Percentiles rank a stretch among this genome's conserved stretches.
phyloP scores from a whole-genome alignment of 2,329 filamentous ascomycete species.

The Laburnicola sp. region DNA sequence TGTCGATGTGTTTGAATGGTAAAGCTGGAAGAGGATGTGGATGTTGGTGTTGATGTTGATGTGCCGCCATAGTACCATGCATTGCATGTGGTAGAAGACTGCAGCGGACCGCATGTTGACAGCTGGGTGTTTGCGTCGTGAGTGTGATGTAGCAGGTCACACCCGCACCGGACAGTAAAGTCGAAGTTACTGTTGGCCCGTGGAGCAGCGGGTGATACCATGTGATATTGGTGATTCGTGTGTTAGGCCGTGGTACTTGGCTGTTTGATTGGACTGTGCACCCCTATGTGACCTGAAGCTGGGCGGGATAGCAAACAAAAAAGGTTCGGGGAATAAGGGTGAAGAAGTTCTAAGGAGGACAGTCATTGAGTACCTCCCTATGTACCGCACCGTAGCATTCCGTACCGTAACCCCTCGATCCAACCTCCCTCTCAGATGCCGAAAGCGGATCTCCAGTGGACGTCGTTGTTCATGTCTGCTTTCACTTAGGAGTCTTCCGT shows the following conservation, averaged over 20 bases:
- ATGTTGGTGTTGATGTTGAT: no score
- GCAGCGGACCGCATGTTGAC: neutral
- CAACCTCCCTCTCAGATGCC: constrained; percentile 31
- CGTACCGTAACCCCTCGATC: no score
- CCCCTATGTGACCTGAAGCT: no score
- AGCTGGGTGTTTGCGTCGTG: neutral
- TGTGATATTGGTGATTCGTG: constrained; percentile 4
- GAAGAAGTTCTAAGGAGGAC: no score
- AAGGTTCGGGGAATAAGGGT: no score
- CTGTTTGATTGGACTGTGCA: no score
- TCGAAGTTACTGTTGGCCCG: constrained; percentile 3
- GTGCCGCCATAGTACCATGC: neutral
- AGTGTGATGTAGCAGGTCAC: constrained; percentile 2
- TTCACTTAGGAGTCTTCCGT: constrained; percentile 55
- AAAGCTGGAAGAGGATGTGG: neutral
- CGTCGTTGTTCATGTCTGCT: constrained; percentile 20
- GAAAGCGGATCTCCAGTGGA: no score
- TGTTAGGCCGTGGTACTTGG: neutral
- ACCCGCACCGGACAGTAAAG: neutral
- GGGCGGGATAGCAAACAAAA: no score
- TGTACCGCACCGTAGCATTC: no score
- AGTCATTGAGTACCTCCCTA: no score
- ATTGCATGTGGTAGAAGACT: neutral
- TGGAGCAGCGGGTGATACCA: constrained; percentile 2
- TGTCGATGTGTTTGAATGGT: neutral